A percentile compares a stretch with the other conserved stretches of the same genome.
Evolutionary conservation across 768 basidiomycete genomes (phyloP).

Genomic region (Cubamyces lactineus): DNA sequence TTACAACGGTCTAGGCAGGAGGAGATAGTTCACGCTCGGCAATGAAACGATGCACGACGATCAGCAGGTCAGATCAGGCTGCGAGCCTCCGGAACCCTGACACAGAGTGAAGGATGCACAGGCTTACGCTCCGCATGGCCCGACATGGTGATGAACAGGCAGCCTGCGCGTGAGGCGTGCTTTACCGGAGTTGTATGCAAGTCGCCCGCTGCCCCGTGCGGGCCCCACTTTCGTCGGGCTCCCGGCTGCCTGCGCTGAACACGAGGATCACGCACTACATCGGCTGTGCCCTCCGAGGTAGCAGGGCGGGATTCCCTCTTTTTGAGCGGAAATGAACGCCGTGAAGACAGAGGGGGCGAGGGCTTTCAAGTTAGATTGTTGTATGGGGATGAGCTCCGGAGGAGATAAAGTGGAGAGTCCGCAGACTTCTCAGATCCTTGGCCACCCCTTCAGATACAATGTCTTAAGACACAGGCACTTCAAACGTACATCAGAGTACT

Average conservation of each 20-base stretch:
- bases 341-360: too few species aligned
- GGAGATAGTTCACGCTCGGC: slow-evolving; percentile 4
- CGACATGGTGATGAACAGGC: not conserved
- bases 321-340: too few species aligned
- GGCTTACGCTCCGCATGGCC: slow-evolving; percentile 1
- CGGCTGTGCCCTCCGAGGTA: not conserved
- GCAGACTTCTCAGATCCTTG: too few species aligned
- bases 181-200: not conserved
- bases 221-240: slow-evolving; percentile 7
- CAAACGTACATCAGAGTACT: too few species aligned
- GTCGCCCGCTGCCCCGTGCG: slow-evolving; percentile 5
- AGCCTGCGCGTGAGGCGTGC: not conserved
- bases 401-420: too few species aligned
- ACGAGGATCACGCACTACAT: slow-evolving; percentile 15
- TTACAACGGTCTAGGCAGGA: slow-evolving; percentile 1
- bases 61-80: slow-evolving; percentile 2
- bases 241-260: not conserved
- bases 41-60: slow-evolving; percentile 8
- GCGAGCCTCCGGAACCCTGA: not conserved
- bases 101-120: slow-evolving; percentile 11
- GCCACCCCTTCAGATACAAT: too few species aligned
- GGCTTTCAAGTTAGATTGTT: too few species aligned
- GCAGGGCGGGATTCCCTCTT: too few species aligned
- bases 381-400: too few species aligned
- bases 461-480: too few species aligned